Base-by-base conservation (phyloP, 257 asterid species). In the Prunella vulgaris region DNA sequence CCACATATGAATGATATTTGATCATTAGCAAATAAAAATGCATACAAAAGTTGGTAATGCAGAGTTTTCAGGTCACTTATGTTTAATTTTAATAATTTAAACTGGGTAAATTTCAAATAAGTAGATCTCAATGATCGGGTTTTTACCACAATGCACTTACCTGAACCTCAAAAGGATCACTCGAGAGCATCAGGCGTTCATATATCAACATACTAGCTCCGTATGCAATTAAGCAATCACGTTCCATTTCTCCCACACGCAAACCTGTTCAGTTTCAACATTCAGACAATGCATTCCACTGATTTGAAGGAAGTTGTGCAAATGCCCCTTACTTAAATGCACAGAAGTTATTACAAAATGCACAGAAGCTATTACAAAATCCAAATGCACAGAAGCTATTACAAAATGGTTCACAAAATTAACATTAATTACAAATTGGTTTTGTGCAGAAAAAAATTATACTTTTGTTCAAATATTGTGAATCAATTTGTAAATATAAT, bases 231-330 rank as follows among this genome's bases (percentile, higher is more conserved):
- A 93, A 85, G 74, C 99, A 93, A 76, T 93, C 99, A 49, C 99
- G 97, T 79, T 93, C 99, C 99, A 93, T 93, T 76, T 93, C 99
- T 74, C 99, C 99, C 66, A 93, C 96, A 8, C 97, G 89, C 32
- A 93, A 77, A 60, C 98, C 97, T 88, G 86, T 51, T 80, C 38
- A 75, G 61, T 68, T 68, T 22, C 24, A 32, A 75, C 25, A 70
- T 8, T 76, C 49, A 77, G 72, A 57, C 63, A 64, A 65, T 40
- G 60, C 38, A 15, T 46, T 37, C 30, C 22, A 25, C 17, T 22
- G 48, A 53, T 22, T 51, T 32, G 24, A 51, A 57, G 5, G 6
- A 63, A 28, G 18, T 30, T n/a, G n/a, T n/a, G n/a, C n/a, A n/a
- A n/a, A n/a, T n/a, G n/a, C n/a, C n/a, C n/a, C n/a, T n/a, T n/a